Evolutionary conservation across 1,139 yeast species (phyloP).

Genomic region (Lodderomyces jiufengensis): DNA sequence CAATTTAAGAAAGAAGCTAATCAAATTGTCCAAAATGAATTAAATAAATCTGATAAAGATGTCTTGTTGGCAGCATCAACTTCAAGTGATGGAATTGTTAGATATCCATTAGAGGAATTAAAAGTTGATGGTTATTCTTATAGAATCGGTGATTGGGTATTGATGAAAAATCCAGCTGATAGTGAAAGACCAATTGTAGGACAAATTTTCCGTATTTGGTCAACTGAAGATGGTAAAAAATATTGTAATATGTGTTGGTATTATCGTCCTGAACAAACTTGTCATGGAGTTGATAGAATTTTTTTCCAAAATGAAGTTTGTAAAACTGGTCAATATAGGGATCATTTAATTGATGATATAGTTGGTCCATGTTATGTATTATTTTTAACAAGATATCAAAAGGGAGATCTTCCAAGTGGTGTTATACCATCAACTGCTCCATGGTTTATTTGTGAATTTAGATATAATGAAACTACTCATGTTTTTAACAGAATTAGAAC

Average conservation of each 20-base stretch:
- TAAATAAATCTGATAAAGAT: constrained; percentile 78
- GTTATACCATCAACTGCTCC: constrained; percentile 69
- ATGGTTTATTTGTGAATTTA: constrained; percentile 88
- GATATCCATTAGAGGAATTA: constrained; percentile 75
- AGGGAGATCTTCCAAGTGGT: constrained; percentile 83
- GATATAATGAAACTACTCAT: constrained; percentile 88
- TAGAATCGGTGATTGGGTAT: constrained; percentile 93
- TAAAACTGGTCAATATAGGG: constrained; percentile 95
- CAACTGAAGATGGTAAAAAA: constrained; percentile 73
- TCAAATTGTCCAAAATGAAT: constrained; percentile 61
- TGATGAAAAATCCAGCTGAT: constrained; percentile 82
- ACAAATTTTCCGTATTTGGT: constrained; percentile 91
- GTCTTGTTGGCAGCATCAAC: constrained; percentile 66
- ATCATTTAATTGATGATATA: constrained; percentile 83
- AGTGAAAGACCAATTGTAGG: constrained; percentile 88
- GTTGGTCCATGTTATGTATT: constrained; percentile 93
- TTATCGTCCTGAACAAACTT: constrained; percentile 95
- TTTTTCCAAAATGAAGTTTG: constrained; percentile 93
- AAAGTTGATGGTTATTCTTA: constrained; percentile 70
- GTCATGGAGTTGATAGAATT: constrained; percentile 83
- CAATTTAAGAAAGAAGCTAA: constrained; percentile 59
- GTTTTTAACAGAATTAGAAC: constrained; percentile 92
- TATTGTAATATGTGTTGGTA: constrained; percentile 98
- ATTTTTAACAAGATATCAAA: constrained; percentile 88
- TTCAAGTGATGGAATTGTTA: constrained; percentile 50